These are phyloP conservation scores for Didymellaceae sp. DNA, from an alignment of 2,329 filamentous ascomycete species.

Conservation along the genomic window DNA sequence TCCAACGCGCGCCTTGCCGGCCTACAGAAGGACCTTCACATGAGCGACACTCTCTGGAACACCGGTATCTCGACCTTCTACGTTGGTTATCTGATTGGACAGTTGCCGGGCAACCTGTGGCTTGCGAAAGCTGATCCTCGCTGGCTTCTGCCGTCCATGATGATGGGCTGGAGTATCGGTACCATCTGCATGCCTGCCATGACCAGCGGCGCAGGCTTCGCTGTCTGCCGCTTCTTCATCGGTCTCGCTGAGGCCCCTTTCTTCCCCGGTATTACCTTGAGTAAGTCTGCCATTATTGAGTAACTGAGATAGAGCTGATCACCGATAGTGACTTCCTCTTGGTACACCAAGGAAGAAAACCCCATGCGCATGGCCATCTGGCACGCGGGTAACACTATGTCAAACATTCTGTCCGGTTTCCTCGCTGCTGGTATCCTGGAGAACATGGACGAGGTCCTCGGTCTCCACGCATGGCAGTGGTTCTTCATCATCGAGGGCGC, in stretches of 20 bases:
- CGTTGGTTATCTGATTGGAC: constrained; percentile 55
- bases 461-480: constrained; percentile 51
- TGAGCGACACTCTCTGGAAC: constrained; percentile 45
- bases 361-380: constrained; percentile 55
- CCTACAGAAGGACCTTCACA: constrained; percentile 47
- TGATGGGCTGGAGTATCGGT: constrained; percentile 54
- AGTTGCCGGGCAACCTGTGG: constrained; percentile 56
- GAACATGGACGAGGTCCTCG: constrained; percentile 52
- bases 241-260: constrained; percentile 51
- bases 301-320: not conserved
- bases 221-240: constrained; percentile 48
- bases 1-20: constrained; percentile 51
- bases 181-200: constrained; percentile 55
- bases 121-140: constrained; percentile 51
- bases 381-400: constrained; percentile 56
- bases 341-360: constrained; percentile 56
- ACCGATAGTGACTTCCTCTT: constrained; percentile 47
- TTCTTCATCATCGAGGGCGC: constrained; percentile 63
- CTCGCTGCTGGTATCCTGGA: constrained; percentile 55
- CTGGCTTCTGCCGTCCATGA: constrained; percentile 48
- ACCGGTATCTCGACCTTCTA: constrained; percentile 54
- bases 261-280: constrained; percentile 48
- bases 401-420: constrained; percentile 55
- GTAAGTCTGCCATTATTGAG: constrained; percentile 31
- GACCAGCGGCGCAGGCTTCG: constrained; percentile 43